Evolutionary conservation across 257 asterid species (phyloP), one percentile per base, ranked within the genome.

Genomic region (Pogostemon cablin): DNA sequence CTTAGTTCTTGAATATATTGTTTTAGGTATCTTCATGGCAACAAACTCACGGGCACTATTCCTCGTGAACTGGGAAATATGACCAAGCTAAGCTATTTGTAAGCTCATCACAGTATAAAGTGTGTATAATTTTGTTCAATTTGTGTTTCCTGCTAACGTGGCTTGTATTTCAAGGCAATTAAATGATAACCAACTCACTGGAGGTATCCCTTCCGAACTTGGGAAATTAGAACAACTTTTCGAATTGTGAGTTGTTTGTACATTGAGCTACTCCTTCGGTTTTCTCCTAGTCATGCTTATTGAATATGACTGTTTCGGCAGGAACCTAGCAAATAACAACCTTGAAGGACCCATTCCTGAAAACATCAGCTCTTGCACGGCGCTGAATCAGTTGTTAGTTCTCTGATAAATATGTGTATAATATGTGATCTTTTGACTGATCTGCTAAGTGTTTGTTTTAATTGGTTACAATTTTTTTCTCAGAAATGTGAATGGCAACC

Each of bases 11-110:
- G 17, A 8, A 32, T 47, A 3, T 53, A 42, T 72, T 8, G 12
- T 41, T 34, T 15, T 66, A 95, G 99, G 79, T 95, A 95, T 77
- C 97, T 95, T 35, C 99, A 95, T 52, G 98, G 98, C n/a, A 95
- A 95, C 88, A 95, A 85, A 76, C 96, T 95, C 50, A 79, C 96
- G 5, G 99, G 99, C 48, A 72, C 78, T 9, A 86, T 95, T 35
- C 99, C 99, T 46, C 84, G 89, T 2, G 96, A 95, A 81, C 82
- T 95, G 72, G 99, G 99, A 71, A 95, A 95, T 73, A 89, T 95
- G 98, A 66, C 99, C 12, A 88, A 82, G 73, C 97, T 95, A 47
- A 91, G 98, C 75, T 95, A 95, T 72, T 72, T 95, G 99, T 95
- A 67, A 79, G 98, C 20, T 60, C 54, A 0, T 32, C n/a, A 15